Percentiles rank a stretch among this genome's conserved stretches.
phyloP scores from a whole-genome alignment of 2,329 filamentous ascomycete species.

The Claviceps pazoutovae region DNA sequence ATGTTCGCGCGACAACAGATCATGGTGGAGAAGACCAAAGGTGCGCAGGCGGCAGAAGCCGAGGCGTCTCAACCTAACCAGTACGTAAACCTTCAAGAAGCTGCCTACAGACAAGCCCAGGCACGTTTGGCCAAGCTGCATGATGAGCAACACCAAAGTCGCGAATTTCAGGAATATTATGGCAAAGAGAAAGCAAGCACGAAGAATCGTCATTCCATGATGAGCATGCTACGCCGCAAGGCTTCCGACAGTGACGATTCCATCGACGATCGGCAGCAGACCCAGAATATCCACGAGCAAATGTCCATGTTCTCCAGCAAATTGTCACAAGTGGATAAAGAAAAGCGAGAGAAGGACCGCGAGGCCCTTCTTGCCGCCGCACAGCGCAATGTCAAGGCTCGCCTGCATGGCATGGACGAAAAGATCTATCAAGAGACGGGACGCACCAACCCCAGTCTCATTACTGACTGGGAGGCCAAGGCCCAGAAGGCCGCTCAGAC shows the following conservation, averaged over 20 bases:
- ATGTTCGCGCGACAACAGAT: constrained; percentile 66
- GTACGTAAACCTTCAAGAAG: constrained; percentile 61
- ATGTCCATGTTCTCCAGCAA: constrained; percentile 65
- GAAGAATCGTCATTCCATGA: constrained; percentile 32
- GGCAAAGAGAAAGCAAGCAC: constrained; percentile 31
- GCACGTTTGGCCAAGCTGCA: constrained; percentile 72
- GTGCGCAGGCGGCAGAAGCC: constrained; percentile 20
- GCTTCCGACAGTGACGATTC: constrained; percentile 51
- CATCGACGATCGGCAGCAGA: constrained; percentile 52
- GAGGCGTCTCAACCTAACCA: constrained; percentile 34
- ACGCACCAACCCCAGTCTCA: constrained; percentile 51
- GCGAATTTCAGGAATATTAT: constrained; percentile 65
- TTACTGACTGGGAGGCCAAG: constrained; percentile 67
- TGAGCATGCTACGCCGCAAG: constrained; percentile 45
- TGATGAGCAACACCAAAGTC: constrained; percentile 48
- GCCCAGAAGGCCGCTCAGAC: constrained; percentile 55
- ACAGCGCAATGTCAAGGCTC: constrained; percentile 71
- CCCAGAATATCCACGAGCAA: constrained; percentile 59
- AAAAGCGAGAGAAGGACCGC: constrained; percentile 63
- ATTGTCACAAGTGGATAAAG: constrained; percentile 53
- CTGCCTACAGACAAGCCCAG: constrained; percentile 73
- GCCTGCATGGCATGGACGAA: constrained; percentile 69
- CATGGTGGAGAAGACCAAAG: constrained; percentile 37
- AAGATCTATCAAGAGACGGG: constrained; percentile 66
- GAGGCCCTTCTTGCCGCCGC: constrained; percentile 64